Evolutionary conservation across 1,284 basidiomycete species (phyloP).

Genomic region (Pseudomicrostroma phylloplanum): DNA sequence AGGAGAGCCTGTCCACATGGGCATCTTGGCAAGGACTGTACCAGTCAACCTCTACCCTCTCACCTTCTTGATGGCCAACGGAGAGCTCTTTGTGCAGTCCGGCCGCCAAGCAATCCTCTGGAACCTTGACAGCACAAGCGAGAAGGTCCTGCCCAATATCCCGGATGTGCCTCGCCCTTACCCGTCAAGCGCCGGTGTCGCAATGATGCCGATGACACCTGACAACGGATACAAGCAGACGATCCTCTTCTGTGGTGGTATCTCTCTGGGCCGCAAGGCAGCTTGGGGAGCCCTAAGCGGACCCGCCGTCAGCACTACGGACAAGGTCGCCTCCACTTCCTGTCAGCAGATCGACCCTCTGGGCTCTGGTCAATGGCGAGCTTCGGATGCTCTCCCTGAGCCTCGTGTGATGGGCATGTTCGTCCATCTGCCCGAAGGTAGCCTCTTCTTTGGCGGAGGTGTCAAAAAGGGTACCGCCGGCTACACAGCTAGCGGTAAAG

Average conservation of each 20-base stretch:
- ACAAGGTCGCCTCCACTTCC: slow-evolving; percentile 27
- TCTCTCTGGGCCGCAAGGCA: slow-evolving; percentile 18
- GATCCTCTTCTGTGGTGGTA: slow-evolving; percentile 43
- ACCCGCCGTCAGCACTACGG: slow-evolving; percentile 22
- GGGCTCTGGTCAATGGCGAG: slow-evolving; percentile 21
- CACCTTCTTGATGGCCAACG: slow-evolving; percentile 36
- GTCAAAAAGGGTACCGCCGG: slow-evolving; percentile 41
- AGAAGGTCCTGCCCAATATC: slow-evolving; percentile 28
- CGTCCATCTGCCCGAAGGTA: slow-evolving; percentile 39
- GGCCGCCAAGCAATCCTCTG: slow-evolving; percentile 32
- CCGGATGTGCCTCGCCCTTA: slow-evolving; percentile 32
- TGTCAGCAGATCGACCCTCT: slow-evolving; percentile 42
- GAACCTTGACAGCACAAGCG: slow-evolving; percentile 25
- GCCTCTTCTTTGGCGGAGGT: slow-evolving; percentile 41
- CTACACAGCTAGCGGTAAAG: slow-evolving; percentile 18
- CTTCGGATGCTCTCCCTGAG: slow-evolving; percentile 26
- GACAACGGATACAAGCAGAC: slow-evolving; percentile 35
- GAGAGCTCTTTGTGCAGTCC: slow-evolving; percentile 37
- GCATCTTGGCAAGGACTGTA: slow-evolving; percentile 25
- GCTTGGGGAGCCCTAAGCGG: slow-evolving; percentile 42
- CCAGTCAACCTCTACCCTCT: slow-evolving; percentile 41
- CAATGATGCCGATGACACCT: slow-evolving; percentile 34
- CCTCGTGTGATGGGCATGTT: slow-evolving; percentile 40
- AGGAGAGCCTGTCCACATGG: slow-evolving; percentile 18
- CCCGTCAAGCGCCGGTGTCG: slow-evolving; percentile 37